Percentiles rank a stretch among this genome's conserved stretches.
Evolutionary conservation across 2,329 filamentous ascomycete species (phyloP).

Genomic region (Pseudogymnoascus sp.): DNA sequence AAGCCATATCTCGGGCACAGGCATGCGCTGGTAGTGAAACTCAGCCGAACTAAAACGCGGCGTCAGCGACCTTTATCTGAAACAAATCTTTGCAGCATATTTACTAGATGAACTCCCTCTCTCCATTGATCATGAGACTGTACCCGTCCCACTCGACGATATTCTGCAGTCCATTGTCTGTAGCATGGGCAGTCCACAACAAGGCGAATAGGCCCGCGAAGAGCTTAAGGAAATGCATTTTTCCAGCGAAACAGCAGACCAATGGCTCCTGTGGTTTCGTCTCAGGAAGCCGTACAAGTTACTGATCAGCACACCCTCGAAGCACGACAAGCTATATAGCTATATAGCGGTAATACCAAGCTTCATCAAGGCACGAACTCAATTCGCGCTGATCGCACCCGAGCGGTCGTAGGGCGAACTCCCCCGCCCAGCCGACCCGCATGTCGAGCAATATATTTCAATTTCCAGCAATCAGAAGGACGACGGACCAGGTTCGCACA

Average conservation of each 20-base stretch:
- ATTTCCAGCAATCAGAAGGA: constrained; percentile 10
- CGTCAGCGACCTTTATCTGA: background rate
- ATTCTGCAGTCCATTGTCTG: constrained; percentile 35
- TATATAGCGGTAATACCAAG: background rate
- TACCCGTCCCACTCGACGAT: constrained; percentile 45
- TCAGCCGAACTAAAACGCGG: constrained; percentile 29
- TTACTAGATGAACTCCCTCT: constrained; percentile 40
- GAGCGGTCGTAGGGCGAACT: background rate
- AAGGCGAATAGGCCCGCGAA: constrained; percentile 20
- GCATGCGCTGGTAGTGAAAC: constrained; percentile 46
- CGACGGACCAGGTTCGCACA: background rate
- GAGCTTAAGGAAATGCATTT: constrained; percentile 22
- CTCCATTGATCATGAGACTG: constrained; percentile 42
- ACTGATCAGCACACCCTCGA: background rate
- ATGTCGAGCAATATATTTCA: constrained; percentile 5
- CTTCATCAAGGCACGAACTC: constrained; percentile 14
- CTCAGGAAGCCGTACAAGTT: background rate
- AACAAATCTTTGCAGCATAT: background rate
- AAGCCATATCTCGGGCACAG: constrained; percentile 45
- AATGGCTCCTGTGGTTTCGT: background rate
- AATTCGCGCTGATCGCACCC: background rate
- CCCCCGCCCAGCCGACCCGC: constrained; percentile 1
- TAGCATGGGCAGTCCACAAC: constrained; percentile 26
- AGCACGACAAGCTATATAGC: background rate
- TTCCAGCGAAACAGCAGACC: background rate